Conservation (phyloP, 768 basidiomycete species). For the Cyathus striatus region DNA sequence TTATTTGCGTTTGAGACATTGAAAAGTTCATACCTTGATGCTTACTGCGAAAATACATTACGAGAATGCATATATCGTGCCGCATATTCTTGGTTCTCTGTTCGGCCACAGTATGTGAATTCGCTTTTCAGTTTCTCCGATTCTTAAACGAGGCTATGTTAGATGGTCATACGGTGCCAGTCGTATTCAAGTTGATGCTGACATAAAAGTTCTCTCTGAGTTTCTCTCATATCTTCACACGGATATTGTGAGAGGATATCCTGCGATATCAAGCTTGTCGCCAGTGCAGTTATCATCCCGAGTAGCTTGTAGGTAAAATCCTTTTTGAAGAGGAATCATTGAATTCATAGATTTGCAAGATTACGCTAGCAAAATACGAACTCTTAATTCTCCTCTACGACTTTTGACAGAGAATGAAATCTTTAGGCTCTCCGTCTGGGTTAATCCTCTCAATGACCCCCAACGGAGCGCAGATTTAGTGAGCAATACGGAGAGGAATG, state of each 20-base stretch:
- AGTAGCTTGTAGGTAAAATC: slow-evolving; percentile 30
- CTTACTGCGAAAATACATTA: slow-evolving; percentile 69
- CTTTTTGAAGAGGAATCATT: neutral
- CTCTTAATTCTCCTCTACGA: slow-evolving; percentile 68
- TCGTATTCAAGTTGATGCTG: slow-evolving; percentile 83
- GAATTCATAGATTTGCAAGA: slow-evolving; percentile 28
- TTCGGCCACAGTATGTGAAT: slow-evolving; percentile 76
- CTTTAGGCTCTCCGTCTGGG: slow-evolving; percentile 81
- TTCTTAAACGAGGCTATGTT: slow-evolving; percentile 5
- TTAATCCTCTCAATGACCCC: slow-evolving; percentile 76
- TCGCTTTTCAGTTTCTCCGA: neutral
- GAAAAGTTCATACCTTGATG: slow-evolving; percentile 82
- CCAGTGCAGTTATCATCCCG: slow-evolving; percentile 40
- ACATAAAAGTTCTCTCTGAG: slow-evolving; percentile 83
- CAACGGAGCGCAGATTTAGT: slow-evolving; percentile 62
- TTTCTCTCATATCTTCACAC: slow-evolving; percentile 73
- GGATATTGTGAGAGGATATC: slow-evolving; percentile 60
- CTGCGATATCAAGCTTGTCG: slow-evolving; percentile 58
- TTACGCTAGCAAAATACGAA: slow-evolving; percentile 56
- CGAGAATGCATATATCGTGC: slow-evolving; percentile 73
- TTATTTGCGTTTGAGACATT: slow-evolving; percentile 91
- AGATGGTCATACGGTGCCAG: slow-evolving; percentile 98
- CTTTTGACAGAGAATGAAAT: slow-evolving; percentile 91
- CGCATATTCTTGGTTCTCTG: slow-evolving; percentile 91
- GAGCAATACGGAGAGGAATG: slow-evolving; percentile 45